Conservation (phyloP, 805 yeast genomes). For the Nakazawaea populi region DNA sequence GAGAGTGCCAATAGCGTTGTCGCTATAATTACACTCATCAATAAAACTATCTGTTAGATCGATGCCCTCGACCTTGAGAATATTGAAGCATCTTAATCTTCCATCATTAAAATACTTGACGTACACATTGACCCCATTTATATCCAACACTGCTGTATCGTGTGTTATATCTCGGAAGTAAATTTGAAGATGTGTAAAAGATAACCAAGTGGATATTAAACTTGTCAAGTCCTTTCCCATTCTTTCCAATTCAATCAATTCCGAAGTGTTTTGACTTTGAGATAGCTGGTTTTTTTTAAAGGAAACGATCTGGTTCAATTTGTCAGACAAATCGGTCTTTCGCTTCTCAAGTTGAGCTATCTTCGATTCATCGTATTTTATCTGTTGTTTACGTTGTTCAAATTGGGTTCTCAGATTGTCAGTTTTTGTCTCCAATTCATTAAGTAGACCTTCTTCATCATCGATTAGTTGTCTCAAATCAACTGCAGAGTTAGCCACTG, state of each 20-base stretch:
- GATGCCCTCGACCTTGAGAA: background rate
- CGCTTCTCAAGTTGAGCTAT: background rate
- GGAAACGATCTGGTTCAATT: background rate
- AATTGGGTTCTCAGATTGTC: background rate
- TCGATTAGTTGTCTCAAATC: slow-evolving; percentile 1
- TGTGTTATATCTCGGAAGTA: background rate
- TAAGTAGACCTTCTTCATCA: background rate
- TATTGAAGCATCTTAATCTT: slow-evolving; percentile 6
- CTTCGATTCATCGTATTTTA: background rate
- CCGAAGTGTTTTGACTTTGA: background rate
- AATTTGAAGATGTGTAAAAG: background rate
- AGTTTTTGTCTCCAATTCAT: background rate
- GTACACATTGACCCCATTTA: background rate
- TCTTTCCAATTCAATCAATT: background rate
- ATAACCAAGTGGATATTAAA: background rate
- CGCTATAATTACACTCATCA: slow-evolving; percentile 2
- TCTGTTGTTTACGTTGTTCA: background rate
- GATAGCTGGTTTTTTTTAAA: background rate
- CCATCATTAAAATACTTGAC: background rate
- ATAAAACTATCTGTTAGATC: background rate
- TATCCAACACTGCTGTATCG: background rate
- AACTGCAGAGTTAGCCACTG: background rate
- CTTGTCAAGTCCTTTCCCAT: slow-evolving; percentile 1
- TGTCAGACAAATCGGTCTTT: background rate
- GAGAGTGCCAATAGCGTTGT: slow-evolving; percentile 1